Evolutionary conservation across 208 protist species (phyloP), one percentile per base, ranked within the genome.

Genomic region (Acanthamoeba divionensis): DNA sequence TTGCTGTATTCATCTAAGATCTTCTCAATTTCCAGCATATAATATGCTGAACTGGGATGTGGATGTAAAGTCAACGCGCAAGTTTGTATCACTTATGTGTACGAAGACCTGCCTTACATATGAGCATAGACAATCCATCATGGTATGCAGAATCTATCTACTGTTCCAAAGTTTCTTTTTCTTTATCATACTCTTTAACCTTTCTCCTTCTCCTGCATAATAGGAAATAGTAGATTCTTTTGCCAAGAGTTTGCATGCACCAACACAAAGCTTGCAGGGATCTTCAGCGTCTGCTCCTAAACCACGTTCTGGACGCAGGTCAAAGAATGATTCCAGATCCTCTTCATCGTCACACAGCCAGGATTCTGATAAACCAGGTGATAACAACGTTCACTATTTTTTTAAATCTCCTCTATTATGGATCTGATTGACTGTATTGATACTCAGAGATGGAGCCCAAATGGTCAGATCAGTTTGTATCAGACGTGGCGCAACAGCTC

Each of bases 41-140:
- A 83, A 83, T 52, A 83, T 83, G 73, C 73, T 83, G 18, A 83
- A 83, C n/a, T 83, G 73, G 73, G 73, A 83, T 18, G 73, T 83
- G 13, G 73, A 83, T 21, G 73, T 83, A 52, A 24, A 52, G 13
- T 83, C 73, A 33, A 52, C 63, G 73, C 41, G 73, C 41, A 83
- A 83, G 31, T 83, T 83, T 33, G 73, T 83, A 12, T 65, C 73
- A 13, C 41, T 26, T 18, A 83, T 83, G 73, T 83, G 73, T 33
- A 83, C 55, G 73, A 83, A 83, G 73, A 83, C 73, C 1, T 83
- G 73, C 15, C 73, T 83, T 38, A 47, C 73, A 18, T 52, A 54
- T 38, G 73, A 83, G 33, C 73, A 83, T 29, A 26, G 73, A 10
- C 73, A 83, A 18, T 83, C 73, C 31, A 83, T 83, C 41, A 83